Conservation (phyloP, 176 grass and related monocot genomes). For the Triticum turgidum region DNA sequence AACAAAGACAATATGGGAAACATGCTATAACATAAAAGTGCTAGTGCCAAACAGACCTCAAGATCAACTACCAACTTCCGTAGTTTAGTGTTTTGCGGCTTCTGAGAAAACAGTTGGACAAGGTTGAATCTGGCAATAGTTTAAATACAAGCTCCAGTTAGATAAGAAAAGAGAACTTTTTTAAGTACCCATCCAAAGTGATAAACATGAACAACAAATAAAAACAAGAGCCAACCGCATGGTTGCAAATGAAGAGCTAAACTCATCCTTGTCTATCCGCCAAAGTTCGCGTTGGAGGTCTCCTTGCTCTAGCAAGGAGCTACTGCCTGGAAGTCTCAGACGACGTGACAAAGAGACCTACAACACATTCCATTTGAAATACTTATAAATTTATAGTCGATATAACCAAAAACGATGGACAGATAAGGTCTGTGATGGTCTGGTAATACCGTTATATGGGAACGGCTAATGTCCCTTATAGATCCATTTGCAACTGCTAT, state of each 20-base stretch:
- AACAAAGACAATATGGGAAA: slow-evolving; percentile 18
- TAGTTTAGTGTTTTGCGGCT: slow-evolving; percentile 52
- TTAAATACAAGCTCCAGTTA: slow-evolving; percentile 30
- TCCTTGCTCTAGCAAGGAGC: slow-evolving; percentile 53
- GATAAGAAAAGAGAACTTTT: slow-evolving; percentile 12
- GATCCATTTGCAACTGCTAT: slow-evolving; percentile 84
- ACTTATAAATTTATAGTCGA: slow-evolving; percentile 30
- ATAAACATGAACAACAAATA: slow-evolving; percentile 5
- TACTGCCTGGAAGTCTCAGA: slow-evolving; percentile 70
- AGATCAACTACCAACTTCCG: slow-evolving; percentile 86
- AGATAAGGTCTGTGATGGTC: slow-evolving; percentile 8
- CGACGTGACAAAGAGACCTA: slow-evolving; percentile 82
- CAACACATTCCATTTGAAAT: slow-evolving; percentile 25
- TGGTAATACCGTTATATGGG: slow-evolving; percentile 68
- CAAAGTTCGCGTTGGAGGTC: slow-evolving; percentile 63
- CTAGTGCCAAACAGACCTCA: slow-evolving; percentile 49
- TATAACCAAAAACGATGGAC: slow-evolving; percentile 18
- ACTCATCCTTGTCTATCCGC: slow-evolving; percentile 88
- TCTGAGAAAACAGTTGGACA: slow-evolving; percentile 75
- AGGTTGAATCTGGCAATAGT: slow-evolving; percentile 66
- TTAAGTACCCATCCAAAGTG: not conserved
- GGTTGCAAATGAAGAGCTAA: slow-evolving; percentile 76
- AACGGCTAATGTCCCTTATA: slow-evolving; percentile 68
- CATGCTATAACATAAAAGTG: slow-evolving; percentile 12
- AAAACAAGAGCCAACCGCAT: slow-evolving; percentile 71